Evolutionary conservation across 306 rosid species (phyloP).

Genomic region (Prunus mongolica): DNA sequence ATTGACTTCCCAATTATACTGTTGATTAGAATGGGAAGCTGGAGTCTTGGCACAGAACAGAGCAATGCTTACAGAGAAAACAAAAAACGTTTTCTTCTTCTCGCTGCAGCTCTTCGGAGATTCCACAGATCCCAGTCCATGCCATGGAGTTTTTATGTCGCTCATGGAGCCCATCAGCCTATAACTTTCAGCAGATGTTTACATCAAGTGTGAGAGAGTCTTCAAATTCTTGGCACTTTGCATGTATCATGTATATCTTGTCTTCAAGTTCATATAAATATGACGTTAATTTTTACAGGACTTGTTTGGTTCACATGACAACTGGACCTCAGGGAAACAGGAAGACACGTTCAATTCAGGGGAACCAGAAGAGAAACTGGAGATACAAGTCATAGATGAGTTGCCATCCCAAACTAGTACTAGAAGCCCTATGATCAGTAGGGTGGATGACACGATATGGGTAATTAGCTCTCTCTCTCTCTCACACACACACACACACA

Average conservation of each 20-base stretch:
- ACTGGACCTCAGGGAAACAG: not conserved
- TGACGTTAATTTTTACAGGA: not conserved
- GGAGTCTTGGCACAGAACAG: constrained; percentile 8
- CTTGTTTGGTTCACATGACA: constrained; percentile 6
- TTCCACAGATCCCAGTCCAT: constrained; percentile 5
- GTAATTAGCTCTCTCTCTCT: not conserved
- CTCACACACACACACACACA: too few relatives aligned
- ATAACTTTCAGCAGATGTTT: constrained; percentile 20
- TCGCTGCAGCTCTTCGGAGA: constrained; percentile 12
- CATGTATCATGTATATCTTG: not conserved
- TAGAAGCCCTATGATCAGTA: not conserved
- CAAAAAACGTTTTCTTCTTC: not conserved
- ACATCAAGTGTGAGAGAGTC: constrained; percentile 11
- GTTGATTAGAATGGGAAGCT: constrained; percentile 9
- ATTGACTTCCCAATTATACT: too few relatives aligned
- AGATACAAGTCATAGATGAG: constrained; percentile 2
- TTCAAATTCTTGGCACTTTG: not conserved
- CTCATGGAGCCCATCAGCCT: constrained; percentile 24
- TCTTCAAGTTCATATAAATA: too few relatives aligned
- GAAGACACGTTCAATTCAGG: not conserved
- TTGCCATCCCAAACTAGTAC: not conserved
- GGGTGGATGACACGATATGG: not conserved
- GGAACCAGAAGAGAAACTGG: not conserved
- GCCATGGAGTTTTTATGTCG: constrained; percentile 29
- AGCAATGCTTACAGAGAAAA: not conserved